Evolutionary conservation across 768 basidiomycete genomes (phyloP).

Genomic region (Tricholoma furcatifolium): DNA sequence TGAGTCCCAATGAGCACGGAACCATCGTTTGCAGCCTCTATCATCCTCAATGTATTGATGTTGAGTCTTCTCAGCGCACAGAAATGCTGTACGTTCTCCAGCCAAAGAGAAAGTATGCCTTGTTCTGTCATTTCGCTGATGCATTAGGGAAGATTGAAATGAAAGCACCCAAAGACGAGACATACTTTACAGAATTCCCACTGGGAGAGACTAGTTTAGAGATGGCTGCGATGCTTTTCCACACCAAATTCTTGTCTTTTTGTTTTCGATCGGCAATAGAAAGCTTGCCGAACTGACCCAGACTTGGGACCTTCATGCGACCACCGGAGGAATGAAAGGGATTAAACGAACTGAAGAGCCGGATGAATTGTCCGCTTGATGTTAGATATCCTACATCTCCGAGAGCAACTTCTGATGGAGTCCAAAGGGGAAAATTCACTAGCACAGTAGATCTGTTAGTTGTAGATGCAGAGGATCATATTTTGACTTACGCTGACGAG

Average conservation of each 20-base stretch:
- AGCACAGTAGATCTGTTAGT: neutral
- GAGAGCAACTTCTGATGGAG: slow-evolving; percentile 2
- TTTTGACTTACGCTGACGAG: slow-evolving; percentile 9
- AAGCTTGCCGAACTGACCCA: neutral
- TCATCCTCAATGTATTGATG: slow-evolving; percentile 11
- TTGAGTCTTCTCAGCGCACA: slow-evolving; percentile 11
- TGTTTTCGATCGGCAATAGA: slow-evolving; percentile 3
- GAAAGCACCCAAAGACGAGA: neutral
- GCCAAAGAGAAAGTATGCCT: slow-evolving; percentile 9
- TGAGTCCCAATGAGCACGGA: slow-evolving; percentile 1
- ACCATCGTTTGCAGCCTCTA: slow-evolving; percentile 8
- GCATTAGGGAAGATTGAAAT: neutral
- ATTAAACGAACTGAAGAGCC: slow-evolving; percentile 7
- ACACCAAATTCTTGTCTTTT: slow-evolving; percentile 7
- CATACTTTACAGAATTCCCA: neutral
- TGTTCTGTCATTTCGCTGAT: neutral
- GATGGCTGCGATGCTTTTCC: slow-evolving; percentile 10
- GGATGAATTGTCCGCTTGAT: slow-evolving; percentile 5
- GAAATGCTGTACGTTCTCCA: slow-evolving; percentile 11
- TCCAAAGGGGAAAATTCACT: slow-evolving; percentile 17
- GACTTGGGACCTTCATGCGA: neutral
- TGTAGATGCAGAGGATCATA: neutral
- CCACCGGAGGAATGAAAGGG: neutral
- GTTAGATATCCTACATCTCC: slow-evolving; percentile 13
- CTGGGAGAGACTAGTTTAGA: slow-evolving; percentile 9